Conservation (phyloP, 805 yeast species). For the Monosporozyma servazzii region DNA sequence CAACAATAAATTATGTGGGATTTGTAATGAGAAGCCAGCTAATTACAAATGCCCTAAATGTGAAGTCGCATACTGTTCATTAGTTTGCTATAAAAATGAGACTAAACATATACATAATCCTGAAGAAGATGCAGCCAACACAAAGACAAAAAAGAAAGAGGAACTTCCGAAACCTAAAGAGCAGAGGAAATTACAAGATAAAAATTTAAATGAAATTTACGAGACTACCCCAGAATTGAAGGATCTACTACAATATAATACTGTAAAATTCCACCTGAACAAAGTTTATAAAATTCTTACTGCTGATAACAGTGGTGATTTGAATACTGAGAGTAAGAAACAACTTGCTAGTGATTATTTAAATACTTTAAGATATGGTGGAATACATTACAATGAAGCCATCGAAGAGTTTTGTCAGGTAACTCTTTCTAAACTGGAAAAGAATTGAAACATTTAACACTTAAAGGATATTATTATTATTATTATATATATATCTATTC, state of each 20-base stretch:
- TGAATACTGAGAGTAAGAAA: slow-evolving; percentile 30
- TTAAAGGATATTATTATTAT: background rate
- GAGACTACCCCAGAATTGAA: slow-evolving; percentile 35
- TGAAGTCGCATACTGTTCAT: slow-evolving; percentile 42
- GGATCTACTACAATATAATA: slow-evolving; percentile 36
- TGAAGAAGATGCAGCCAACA: slow-evolving; percentile 19
- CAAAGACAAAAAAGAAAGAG: background rate
- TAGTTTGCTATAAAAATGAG: slow-evolving; percentile 42
- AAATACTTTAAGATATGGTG: slow-evolving; percentile 47
- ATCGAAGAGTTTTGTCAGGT: slow-evolving; percentile 53
- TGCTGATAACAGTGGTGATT: slow-evolving; percentile 14
- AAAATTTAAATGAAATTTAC: slow-evolving; percentile 26
- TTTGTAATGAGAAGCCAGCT: slow-evolving; percentile 27
- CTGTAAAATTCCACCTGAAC: slow-evolving; percentile 47
- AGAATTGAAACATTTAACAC: background rate
- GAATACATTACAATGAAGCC: slow-evolving; percentile 50
- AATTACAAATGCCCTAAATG: slow-evolving; percentile 45
- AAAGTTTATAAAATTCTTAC: slow-evolving; percentile 40
- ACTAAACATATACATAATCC: slow-evolving; percentile 28
- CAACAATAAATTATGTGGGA: slow-evolving; percentile 19
- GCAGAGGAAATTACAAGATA: slow-evolving; percentile 3
- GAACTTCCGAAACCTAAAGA: background rate
- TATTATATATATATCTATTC: background rate
- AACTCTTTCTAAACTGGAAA: slow-evolving; percentile 8
- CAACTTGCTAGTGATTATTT: slow-evolving; percentile 52